Evolutionary conservation across 2,329 filamentous ascomycete species (phyloP), one percentile per base, ranked within the genome.

Genomic region (Scleromitrula shiraiana): DNA sequence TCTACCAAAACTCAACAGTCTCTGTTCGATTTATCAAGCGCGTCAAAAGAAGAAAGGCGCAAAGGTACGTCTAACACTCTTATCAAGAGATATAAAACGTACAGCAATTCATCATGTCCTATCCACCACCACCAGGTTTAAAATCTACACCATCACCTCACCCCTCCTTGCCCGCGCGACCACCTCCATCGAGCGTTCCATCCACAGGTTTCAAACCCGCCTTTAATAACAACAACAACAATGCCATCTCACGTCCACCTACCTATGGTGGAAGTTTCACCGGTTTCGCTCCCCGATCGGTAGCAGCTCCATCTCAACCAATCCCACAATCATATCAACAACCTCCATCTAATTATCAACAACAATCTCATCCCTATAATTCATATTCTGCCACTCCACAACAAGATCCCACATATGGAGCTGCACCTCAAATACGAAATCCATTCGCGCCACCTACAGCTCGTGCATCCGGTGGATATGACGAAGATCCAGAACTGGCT

Each of bases 111-210:
- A 82, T 81, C 77, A 91, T 91, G 87, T 83, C 85, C 70, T 88
- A 88, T 77, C 83, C 85, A 70, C 83, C 83, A 65, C 84, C 85
- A 84, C 84, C 87, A 88, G 85, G 85, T 79, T 71, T 78, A 67
- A 64, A 53, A 65, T 59, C 67, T 62, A 59, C 70, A 61, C 56
- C 65, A 51, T 55, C 67, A 58, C 60, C 68, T 27, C 70, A 78
- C 60, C 76, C 78, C 37, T 87, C 84, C 58, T 83, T 94, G 32
- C 88, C 88, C 56, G 81, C 87, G 54, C 83, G 85, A 59, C 88
- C 87, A 53, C 86, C 87, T 35, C 77, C 81, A 44, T 72, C 80
- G 41, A 32, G 48, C 20, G 36, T 52, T 44, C 40, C 46, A 27
- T 38, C 57, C n/a, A 45, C 58, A 7, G 37, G 41, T 7, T 58